These are phyloP conservation scores for Vigna reflexopilosa DNA, from an alignment of 306 rosid species.

Conservation along the genomic window DNA sequence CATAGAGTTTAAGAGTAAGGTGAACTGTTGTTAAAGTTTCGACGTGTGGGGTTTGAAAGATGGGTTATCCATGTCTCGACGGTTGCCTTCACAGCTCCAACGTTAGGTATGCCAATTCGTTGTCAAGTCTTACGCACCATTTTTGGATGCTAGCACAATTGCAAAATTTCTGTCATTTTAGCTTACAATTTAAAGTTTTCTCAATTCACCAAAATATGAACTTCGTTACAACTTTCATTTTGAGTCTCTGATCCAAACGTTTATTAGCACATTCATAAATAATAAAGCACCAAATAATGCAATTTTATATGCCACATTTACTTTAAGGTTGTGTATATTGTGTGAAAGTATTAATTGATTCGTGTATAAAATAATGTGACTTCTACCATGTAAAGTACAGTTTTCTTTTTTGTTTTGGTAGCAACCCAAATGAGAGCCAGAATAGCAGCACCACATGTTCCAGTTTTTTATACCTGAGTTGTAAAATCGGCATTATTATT, in stretches of 20 bases:
- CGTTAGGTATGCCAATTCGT: constrained; percentile 42
- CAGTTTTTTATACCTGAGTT: constrained; percentile 30
- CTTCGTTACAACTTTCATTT: constrained; percentile 1
- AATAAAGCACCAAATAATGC: neutral
- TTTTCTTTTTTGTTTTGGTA: neutral
- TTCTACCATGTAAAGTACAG: constrained; percentile 24
- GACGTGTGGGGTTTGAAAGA: constrained; percentile 57
- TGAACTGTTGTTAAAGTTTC: constrained; percentile 26
- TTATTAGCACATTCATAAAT: constrained; percentile 15
- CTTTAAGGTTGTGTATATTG: neutral
- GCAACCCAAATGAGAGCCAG: constrained; percentile 6
- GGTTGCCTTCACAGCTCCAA: constrained; percentile 37
- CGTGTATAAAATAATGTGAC: constrained; percentile 22
- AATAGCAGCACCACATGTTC: constrained; percentile 49
- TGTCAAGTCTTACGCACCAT: constrained; percentile 37
- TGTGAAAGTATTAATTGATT: constrained; percentile 26
- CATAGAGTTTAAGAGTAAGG: constrained; percentile 34
- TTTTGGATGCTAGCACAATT: constrained; percentile 23
- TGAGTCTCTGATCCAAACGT: neutral
- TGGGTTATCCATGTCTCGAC: constrained; percentile 58
- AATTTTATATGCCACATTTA: neutral
- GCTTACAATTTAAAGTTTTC: constrained; percentile 52
- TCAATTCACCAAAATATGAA: constrained; percentile 40
- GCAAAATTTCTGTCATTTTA: constrained; percentile 54
- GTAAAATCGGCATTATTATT: constrained; percentile 41